phyloP scores from a whole-genome alignment of 352 stramenopile species.

The Globisporangium polare region DNA sequence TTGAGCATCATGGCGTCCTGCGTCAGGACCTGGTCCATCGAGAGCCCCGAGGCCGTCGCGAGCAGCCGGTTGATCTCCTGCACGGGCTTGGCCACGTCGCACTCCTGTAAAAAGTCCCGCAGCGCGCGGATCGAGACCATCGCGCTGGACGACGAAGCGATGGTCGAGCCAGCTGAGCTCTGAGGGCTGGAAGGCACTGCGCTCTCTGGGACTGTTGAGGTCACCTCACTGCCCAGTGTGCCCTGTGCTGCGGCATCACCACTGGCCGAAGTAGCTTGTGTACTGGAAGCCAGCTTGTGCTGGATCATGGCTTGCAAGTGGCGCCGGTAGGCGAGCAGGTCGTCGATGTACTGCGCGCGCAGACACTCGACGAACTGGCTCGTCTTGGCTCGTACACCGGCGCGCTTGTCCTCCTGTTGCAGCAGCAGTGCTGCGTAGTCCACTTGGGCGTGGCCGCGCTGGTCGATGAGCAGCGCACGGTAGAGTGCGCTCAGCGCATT shows the following conservation, averaged over 20 bases:
- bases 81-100: constrained; percentile 50
- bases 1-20: constrained; percentile 59
- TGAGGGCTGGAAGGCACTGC: neutral
- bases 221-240: neutral
- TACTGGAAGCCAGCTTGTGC: constrained; percentile 12
- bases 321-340: constrained; percentile 43
- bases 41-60: constrained; percentile 26
- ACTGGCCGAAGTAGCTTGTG: neutral
- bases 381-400: neutral
- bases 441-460: constrained; percentile 27
- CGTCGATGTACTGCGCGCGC: constrained; percentile 54
- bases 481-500: constrained; percentile 33
- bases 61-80: constrained; percentile 46
- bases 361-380: constrained; percentile 39
- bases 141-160: neutral
- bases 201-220: neutral
- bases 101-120: constrained; percentile 37
- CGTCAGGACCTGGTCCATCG: constrained; percentile 47
- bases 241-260: neutral
- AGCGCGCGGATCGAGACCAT: constrained; percentile 52
- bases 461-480: constrained; percentile 40
- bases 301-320: constrained; percentile 38
- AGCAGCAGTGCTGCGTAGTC: constrained; percentile 48
- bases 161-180: neutral
- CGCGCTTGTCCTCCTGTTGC: constrained; percentile 16